Evolutionary conservation across 805 yeast genomes (phyloP).

Genomic region (Hanseniaspora thailandica): DNA sequence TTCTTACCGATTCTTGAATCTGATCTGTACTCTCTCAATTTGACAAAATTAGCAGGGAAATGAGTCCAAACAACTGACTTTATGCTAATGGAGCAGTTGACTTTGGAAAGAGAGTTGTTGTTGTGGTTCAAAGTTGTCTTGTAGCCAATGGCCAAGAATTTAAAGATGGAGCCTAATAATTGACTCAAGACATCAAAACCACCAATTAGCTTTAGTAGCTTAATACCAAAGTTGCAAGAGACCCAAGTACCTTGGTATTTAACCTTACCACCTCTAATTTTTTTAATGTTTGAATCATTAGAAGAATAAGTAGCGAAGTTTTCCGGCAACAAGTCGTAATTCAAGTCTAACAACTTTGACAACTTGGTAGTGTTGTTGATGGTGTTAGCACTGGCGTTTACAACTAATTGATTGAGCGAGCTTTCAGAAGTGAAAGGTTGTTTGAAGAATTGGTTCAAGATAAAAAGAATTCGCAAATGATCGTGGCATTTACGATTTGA

Average conservation of each 20-base stretch:
- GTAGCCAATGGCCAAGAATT: not conserved
- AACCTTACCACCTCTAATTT: slow-evolving; percentile 82
- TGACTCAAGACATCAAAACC: slow-evolving; percentile 23
- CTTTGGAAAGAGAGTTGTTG: not conserved
- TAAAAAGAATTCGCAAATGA: not conserved
- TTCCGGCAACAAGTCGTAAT: slow-evolving; percentile 23
- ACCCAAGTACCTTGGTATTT: slow-evolving; percentile 94
- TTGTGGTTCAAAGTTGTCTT: not conserved
- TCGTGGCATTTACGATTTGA: not conserved
- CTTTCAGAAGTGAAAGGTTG: not conserved
- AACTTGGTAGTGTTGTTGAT: slow-evolving; percentile 11
- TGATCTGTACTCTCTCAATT: slow-evolving; percentile 2
- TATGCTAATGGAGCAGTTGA: not conserved
- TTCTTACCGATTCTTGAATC: slow-evolving; percentile 2
- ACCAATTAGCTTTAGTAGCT: slow-evolving; percentile 47
- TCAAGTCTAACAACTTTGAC: slow-evolving; percentile 14
- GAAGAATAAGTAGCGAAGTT: not conserved
- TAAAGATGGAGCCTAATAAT: not conserved
- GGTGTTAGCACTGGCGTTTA: slow-evolving; percentile 35
- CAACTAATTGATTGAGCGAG: slow-evolving; percentile 53
- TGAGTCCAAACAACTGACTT: not conserved
- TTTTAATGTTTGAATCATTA: slow-evolving; percentile 29
- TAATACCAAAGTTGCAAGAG: slow-evolving; percentile 55
- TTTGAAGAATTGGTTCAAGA: not conserved
- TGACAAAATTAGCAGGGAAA: not conserved